Base-by-base conservation (phyloP, 164 flowering plant genomes). In the Sextonia rubra region DNA sequence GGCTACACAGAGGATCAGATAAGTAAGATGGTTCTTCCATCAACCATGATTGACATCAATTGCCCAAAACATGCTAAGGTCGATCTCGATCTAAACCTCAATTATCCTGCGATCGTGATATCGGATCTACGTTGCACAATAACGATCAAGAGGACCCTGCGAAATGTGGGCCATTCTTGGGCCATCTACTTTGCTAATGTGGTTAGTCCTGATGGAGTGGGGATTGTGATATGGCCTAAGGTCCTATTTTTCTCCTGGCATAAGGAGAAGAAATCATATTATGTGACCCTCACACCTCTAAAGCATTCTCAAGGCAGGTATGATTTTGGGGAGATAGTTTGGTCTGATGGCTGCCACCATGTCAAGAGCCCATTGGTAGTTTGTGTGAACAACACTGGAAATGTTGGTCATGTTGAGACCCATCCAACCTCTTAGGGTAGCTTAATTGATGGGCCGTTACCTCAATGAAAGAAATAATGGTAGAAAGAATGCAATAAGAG, bases 311-410 rank as follows among this genome's bases (percentile, higher is more conserved):
- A 60, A 47, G 90, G 90, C 64, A 83, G 95, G 62, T 90, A 81
- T 80, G 88, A 84, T 69, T 88, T 85, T 73, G 95, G 92, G 8
- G 86, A 86, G 77, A 85, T 90, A 3, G 81, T 82, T 0, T 87
- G 91, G 90, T 83, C 82, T 1, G 90, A 88, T 71, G 88, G 88
- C 0, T 73, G 66, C 65, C 91, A 88, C 60, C 60, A 58, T 49
- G 95, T 90, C 2, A 82, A 86, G 71, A 87, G 86, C 71, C 91
- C 92, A 64, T n/a, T 88, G 67, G 85, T 80, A 20, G 92, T 88
- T 24, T 44, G 56, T 58, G 85, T 87, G 22, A 84, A 82, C 75
- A 84, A 73, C 52, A 61, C 8, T 29, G 69, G 17, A 44, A 3
- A 20, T 66, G 69, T 52, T 12, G 58, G 58, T 12, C 20, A 17